phyloP scores from a whole-genome alignment of 129 eudicot genomes.

The Sambucus nigra region DNA sequence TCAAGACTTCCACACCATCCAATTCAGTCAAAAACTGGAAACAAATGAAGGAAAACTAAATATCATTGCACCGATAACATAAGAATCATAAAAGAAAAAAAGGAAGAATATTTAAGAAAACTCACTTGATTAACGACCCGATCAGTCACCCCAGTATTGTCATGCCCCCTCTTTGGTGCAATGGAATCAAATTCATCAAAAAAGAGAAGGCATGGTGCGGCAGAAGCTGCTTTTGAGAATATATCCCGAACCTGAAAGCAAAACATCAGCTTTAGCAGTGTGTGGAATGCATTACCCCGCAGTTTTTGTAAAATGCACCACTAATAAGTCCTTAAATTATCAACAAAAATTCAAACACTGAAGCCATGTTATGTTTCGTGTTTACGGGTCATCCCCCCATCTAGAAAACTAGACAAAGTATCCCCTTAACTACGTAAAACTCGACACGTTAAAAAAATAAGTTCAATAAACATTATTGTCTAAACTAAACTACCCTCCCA shows the following conservation, averaged over 20 bases:
- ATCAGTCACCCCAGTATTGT: slow-evolving; percentile 96
- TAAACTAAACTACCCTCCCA: no score
- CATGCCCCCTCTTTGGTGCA: slow-evolving; percentile 99
- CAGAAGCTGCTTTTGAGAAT: slow-evolving; percentile 93
- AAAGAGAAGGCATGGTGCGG: slow-evolving; percentile 93
- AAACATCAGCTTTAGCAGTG: slow-evolving; percentile 15
- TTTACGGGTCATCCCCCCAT: no score
- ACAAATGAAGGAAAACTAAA: background rate
- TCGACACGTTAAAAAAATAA: no score
- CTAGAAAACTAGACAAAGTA: no score
- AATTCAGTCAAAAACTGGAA: slow-evolving; percentile 85
- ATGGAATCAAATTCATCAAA: slow-evolving; percentile 99
- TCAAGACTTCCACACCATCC: slow-evolving; percentile 94
- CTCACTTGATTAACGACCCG: slow-evolving; percentile 94
- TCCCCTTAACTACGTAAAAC: no score
- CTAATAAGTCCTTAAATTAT: no score
- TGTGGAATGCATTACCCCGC: background rate
- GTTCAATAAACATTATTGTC: no score
- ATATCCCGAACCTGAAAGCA: slow-evolving; percentile 82
- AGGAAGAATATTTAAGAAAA: background rate
- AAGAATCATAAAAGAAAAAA: background rate
- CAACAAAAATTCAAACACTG: no score
- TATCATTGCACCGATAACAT: slow-evolving; percentile 7
- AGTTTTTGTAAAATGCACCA: no score
- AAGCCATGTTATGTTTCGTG: no score